phyloP scores from a whole-genome alignment of 129 eudicot genomes.

The Lactuca saligna region DNA sequence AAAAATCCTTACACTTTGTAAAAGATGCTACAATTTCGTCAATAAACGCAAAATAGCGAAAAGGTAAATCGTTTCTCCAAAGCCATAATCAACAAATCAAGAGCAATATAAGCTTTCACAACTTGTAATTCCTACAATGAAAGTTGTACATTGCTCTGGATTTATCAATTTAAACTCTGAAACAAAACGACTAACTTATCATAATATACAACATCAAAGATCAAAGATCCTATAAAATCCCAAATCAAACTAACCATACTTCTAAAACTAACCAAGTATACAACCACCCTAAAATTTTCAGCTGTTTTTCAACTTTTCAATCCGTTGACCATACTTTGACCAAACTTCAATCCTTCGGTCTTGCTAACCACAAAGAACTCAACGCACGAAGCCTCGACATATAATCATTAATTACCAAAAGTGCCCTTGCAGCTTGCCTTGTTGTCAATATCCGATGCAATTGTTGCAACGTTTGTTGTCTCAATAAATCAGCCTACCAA shows the following conservation, averaged over 20 bases:
- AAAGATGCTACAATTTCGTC: constrained; percentile 1
- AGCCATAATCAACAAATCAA: constrained; percentile 20
- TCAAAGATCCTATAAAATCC: constrained; percentile 6
- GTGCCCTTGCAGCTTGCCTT: constrained; percentile 94
- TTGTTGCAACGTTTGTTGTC: constrained; percentile 91
- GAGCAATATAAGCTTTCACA: constrained; percentile 17
- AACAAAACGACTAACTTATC: not conserved
- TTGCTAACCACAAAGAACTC: constrained; percentile 92
- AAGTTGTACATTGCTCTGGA: constrained; percentile 20
- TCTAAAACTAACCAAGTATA: constrained; percentile 24
- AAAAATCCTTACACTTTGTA: not conserved
- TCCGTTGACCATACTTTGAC: not conserved
- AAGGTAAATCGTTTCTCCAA: not conserved
- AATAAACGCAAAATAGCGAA: constrained; percentile 1
- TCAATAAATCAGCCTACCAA: constrained; percentile 81
- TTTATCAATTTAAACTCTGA: constrained; percentile 16
- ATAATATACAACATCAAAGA: constrained; percentile 28
- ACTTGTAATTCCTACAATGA: constrained; percentile 10
- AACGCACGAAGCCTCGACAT: constrained; percentile 89
- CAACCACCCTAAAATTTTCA: constrained; percentile 14
- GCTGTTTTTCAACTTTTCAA: not conserved
- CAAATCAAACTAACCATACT: constrained; percentile 18
- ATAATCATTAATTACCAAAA: constrained; percentile 78
- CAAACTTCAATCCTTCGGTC: constrained; percentile 60
- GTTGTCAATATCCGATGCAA: constrained; percentile 88